A percentile compares a stretch with the other conserved stretches of the same genome.
Evolutionary conservation across 176 grass and related monocot species (phyloP).

Genomic region (Cenchrus americanus): DNA sequence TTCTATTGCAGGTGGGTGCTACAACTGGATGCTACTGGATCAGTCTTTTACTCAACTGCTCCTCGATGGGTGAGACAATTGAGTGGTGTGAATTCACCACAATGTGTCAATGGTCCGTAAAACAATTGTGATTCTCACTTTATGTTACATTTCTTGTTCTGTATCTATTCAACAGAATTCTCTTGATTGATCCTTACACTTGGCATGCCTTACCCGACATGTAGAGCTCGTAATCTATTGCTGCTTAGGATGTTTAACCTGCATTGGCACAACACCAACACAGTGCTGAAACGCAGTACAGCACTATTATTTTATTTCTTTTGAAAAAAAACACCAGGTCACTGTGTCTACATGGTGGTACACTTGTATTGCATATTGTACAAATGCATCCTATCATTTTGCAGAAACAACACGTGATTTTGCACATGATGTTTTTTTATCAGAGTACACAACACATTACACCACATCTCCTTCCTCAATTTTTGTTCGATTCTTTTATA

Average conservation of each 20-base stretch:
- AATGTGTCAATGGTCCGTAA: slow-evolving; percentile 39
- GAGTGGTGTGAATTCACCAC: slow-evolving; percentile 34
- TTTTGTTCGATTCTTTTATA: background rate
- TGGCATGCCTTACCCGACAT: background rate
- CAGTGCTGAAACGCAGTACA: background rate
- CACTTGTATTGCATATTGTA: background rate
- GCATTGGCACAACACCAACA: background rate
- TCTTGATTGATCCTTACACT: background rate
- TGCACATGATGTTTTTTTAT: background rate
- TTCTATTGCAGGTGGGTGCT: slow-evolving; percentile 87
- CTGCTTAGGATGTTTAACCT: background rate
- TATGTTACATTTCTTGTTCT: slow-evolving; percentile 4
- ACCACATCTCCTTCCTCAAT: background rate
- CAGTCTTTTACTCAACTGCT: slow-evolving; percentile 89
- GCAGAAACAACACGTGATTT: background rate
- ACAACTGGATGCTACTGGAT: slow-evolving; percentile 79
- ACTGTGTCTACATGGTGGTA: background rate
- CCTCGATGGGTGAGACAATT: slow-evolving; percentile 70
- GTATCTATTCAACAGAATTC: background rate
- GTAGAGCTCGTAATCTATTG: background rate
- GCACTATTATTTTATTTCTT: background rate
- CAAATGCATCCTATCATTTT: background rate
- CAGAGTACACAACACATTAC: background rate
- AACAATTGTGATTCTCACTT: slow-evolving; percentile 25
- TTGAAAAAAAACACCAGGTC: too few species aligned